phyloP scores from a whole-genome alignment of 2,329 filamentous ascomycete species.

The Teratosphaeria nubilosa region DNA sequence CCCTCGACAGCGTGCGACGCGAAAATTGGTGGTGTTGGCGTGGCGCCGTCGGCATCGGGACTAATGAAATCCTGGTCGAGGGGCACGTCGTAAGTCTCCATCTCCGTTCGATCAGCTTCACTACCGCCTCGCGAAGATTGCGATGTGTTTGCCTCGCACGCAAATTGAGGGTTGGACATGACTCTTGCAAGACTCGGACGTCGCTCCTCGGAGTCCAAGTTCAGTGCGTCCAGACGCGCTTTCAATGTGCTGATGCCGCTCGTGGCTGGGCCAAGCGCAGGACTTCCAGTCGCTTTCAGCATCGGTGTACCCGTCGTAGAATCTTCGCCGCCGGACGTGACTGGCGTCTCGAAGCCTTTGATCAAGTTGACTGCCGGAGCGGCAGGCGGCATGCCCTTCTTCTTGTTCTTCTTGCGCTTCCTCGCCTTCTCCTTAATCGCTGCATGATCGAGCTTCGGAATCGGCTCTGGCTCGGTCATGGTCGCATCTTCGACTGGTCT shows the following conservation, averaged over 20 bases:
- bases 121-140: constrained; percentile 43
- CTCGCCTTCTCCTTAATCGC: constrained; percentile 26
- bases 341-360: constrained; percentile 41
- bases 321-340: constrained; percentile 46
- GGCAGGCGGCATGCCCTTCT: constrained; percentile 24
- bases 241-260: constrained; percentile 77
- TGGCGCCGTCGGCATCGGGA: constrained; percentile 34
- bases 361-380: constrained; percentile 32
- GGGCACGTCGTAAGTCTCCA: constrained; percentile 74
- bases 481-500: constrained; percentile 12
- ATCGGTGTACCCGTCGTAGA: constrained; percentile 29
- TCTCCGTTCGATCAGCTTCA: constrained; percentile 60
- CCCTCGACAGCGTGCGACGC: constrained; percentile 40
- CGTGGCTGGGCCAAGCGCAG: constrained; percentile 39
- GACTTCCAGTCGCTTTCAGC: constrained; percentile 26
- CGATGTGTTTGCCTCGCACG: constrained; percentile 40
- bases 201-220: constrained; percentile 50
- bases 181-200: constrained; percentile 37
- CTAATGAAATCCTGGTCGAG: constrained; percentile 80
- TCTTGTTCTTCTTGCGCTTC: constrained; percentile 30
- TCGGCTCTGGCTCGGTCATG: constrained; percentile 9
- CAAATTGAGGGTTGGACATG: constrained; percentile 30
- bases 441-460: constrained; percentile 25
- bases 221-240: constrained; percentile 69
- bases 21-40: constrained; percentile 23